Base-by-base conservation (phyloP, 75 land plant genomes). In the Cupressus sempervirens region DNA sequence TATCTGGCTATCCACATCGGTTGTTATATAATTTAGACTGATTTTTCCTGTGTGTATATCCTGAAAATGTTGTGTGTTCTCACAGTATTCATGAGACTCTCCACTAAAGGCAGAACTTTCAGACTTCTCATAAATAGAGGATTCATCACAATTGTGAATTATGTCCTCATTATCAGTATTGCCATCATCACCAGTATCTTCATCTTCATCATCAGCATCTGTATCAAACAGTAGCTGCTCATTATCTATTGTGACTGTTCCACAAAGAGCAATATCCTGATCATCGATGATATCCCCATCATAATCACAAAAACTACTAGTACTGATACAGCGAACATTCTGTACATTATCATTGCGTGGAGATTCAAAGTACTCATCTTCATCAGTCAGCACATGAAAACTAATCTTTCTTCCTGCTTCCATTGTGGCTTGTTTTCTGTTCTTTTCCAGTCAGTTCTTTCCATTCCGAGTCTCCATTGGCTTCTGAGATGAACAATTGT, bases 201-300 rank as follows among this genome's bases (percentile, higher is more conserved):
- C 82, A 7, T 80, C 82, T 41, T 80, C 82, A 7, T 80, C 82
- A 41, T 80, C 83, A 50, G 34, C 83, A 82, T 45, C 65, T 11
- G 9, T 32, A n/a, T 50, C 38, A 50, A 32, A 8, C 8, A 52
- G 62, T 20, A 82, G 54, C 65, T 20, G 54, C 18, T 52, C 26
- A 7, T 56, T 32, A 48, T 30, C 62, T 15, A 35, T 82, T 50
- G 35, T 62, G 26, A 13, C 52, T 52, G 41, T 50, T 54, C 32
- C 65, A 50, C 38, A 15, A 82, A 4, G 58, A 9, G 26, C 83
- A 82, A 32, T 52, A 82, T 50, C 65, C 7, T 82, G 62, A 54
- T 50, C 62, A 14, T 29, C 65, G 16, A 9, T 52, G 83, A n/a
- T 35, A 30, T 50, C 26, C 15, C 38, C 83, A 82, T 82, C 58